A percentile compares a stretch with the other conserved stretches of the same genome.
phyloP scores from a whole-genome alignment of 2,329 filamentous ascomycete genomes.

The Cryphonectria naterciae region DNA sequence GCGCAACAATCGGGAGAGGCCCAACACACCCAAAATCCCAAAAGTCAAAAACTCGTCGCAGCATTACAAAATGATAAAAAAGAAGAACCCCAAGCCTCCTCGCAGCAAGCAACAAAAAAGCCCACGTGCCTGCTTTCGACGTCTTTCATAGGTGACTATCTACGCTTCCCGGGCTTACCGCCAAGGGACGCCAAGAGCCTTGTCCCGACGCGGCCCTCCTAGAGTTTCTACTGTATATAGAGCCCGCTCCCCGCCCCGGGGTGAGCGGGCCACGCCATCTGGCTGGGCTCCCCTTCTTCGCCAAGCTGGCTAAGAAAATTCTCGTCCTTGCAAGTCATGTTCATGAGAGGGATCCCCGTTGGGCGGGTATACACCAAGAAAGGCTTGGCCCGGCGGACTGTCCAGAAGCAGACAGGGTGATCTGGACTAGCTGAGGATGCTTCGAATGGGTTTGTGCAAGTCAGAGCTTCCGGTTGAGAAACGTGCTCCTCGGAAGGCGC shows the following conservation, averaged over 20 bases:
- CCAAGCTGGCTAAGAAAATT: slow-evolving; percentile 18
- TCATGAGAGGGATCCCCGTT: neutral
- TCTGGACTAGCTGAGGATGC: neutral
- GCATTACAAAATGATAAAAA: neutral
- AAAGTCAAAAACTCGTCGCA: neutral
- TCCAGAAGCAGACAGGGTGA: neutral
- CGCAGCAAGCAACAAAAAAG: neutral
- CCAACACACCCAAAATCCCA: neutral
- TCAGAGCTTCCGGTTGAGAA: neutral
- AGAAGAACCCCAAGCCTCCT: neutral
- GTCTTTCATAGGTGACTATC: slow-evolving; percentile 21
- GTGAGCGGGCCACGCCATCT: slow-evolving; percentile 3
- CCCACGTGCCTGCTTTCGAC: neutral
- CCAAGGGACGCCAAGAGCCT: slow-evolving; percentile 22
- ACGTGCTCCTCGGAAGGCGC: neutral
- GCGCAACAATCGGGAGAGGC: neutral
- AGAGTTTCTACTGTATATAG: slow-evolving; percentile 11
- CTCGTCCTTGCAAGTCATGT: neutral
- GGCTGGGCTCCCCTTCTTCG: slow-evolving; percentile 4
- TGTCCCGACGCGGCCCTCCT: slow-evolving; percentile 8
- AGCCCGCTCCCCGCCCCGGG: slow-evolving; percentile 4
- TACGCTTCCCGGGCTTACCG: neutral
- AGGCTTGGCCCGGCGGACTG: slow-evolving; percentile 20
- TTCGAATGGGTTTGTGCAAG: neutral
- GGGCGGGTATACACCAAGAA: slow-evolving; percentile 3